These are phyloP conservation scores for Liquidambar formosana DNA, from an alignment of 164 flowering plant genomes.

Conservation along the genomic window DNA sequence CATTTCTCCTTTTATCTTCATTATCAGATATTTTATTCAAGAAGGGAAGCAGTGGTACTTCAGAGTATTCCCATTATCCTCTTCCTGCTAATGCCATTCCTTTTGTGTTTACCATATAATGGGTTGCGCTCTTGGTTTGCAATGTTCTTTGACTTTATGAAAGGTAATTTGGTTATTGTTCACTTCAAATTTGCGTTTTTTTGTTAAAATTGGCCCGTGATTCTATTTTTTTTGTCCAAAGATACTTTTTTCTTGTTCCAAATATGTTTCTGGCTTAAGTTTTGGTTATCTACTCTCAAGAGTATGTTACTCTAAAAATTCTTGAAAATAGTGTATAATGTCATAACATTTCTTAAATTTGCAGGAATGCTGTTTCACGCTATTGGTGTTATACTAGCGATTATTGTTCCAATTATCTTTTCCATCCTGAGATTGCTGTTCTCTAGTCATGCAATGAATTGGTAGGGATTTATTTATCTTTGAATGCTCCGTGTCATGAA, in stretches of 20 bases:
- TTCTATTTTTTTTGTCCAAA: background rate
- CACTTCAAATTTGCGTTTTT: background rate
- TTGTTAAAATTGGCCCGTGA: background rate
- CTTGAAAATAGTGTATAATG: background rate
- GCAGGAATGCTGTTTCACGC: conserved; percentile 74
- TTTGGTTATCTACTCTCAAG: background rate
- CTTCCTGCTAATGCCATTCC: conserved; percentile 61
- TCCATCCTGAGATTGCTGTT: conserved; percentile 66
- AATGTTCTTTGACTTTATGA: conserved; percentile 50
- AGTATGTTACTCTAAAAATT: background rate
- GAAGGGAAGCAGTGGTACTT: conserved; percentile 55
- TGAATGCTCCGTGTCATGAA: background rate
- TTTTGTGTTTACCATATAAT: conserved; percentile 32
- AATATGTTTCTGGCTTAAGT: too few species aligned
- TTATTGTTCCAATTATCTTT: conserved; percentile 61
- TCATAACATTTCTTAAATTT: conserved; percentile 18
- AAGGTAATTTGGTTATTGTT: conserved; percentile 49
- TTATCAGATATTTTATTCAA: conserved; percentile 71
- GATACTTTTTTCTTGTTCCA: background rate
- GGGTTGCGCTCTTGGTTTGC: conserved; percentile 41
- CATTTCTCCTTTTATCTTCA: conserved; percentile 1
- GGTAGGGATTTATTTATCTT: conserved; percentile 45
- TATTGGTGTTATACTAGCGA: conserved; percentile 58
- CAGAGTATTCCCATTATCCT: conserved; percentile 71
- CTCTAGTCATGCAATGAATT: conserved; percentile 75